phyloP scores from a whole-genome alignment of 2,329 filamentous ascomycete genomes.

The Sporothrix curviconia region DNA sequence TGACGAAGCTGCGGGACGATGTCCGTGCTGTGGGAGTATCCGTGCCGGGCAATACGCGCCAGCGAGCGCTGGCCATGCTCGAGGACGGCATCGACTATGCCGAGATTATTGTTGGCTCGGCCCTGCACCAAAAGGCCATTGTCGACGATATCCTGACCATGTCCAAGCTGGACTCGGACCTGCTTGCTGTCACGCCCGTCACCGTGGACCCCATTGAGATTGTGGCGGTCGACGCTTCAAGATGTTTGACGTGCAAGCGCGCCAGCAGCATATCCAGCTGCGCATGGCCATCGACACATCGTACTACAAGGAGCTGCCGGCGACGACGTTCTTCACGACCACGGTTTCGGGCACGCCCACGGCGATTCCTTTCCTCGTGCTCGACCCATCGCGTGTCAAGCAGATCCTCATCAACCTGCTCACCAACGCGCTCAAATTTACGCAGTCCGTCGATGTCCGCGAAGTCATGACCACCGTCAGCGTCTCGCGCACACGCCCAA shows the following conservation, averaged over 20 bases:
- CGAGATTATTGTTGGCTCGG: slow-evolving; percentile 70
- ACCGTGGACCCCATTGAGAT: slow-evolving; percentile 61
- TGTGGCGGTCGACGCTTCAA: slow-evolving; percentile 61
- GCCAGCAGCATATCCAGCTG: slow-evolving; percentile 61
- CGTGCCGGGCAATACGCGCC: slow-evolving; percentile 19
- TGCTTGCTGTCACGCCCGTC: slow-evolving; percentile 65
- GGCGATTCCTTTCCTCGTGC: slow-evolving; percentile 55
- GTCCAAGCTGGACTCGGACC: slow-evolving; percentile 69
- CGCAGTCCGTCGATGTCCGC: slow-evolving; percentile 53
- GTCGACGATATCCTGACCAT: slow-evolving; percentile 70
- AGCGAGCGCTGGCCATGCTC: slow-evolving; percentile 38
- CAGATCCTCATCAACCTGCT: slow-evolving; percentile 76
- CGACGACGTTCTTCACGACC: not conserved
- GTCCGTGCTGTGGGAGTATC: not conserved
- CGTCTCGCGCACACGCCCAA: slow-evolving; percentile 35
- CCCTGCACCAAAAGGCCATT: slow-evolving; percentile 73
- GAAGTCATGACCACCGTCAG: slow-evolving; percentile 46
- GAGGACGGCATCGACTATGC: slow-evolving; percentile 63
- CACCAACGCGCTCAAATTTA: slow-evolving; percentile 79
- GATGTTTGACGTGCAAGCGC: slow-evolving; percentile 72
- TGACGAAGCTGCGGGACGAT: slow-evolving; percentile 36
- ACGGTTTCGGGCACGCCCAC: slow-evolving; percentile 27
- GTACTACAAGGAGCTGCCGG: slow-evolving; percentile 33
- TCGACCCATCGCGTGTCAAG: slow-evolving; percentile 68
- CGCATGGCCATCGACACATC: slow-evolving; percentile 57